These are phyloP conservation scores for Geotrichum histeridarum DNA, from an alignment of 1,139 yeast genomes.

Conservation along the genomic window DNA sequence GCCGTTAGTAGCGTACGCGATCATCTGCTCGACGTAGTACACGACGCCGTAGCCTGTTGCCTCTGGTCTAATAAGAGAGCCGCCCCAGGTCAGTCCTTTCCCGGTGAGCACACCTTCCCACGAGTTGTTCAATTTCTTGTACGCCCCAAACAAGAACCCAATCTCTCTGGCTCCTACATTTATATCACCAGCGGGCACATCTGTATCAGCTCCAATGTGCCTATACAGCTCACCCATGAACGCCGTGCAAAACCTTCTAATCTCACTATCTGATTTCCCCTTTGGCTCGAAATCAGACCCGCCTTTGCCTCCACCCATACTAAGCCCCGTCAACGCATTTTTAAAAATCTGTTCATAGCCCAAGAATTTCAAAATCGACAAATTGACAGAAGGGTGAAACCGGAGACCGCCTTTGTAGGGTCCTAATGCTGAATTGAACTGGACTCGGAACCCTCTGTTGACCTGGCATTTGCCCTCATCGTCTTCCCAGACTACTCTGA, in stretches of 20 bases:
- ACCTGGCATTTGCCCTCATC: constrained; percentile 89
- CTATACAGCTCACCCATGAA: constrained; percentile 94
- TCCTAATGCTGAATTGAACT: constrained; percentile 96
- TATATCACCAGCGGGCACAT: constrained; percentile 97
- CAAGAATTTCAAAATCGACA: constrained; percentile 88
- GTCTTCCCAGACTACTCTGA: constrained; percentile 97
- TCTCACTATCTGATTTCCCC: constrained; percentile 86
- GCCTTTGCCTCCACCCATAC: constrained; percentile 99
- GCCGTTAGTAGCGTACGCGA: constrained; percentile 85
- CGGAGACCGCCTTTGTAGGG: constrained; percentile 99
- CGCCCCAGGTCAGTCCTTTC: constrained; percentile 98
- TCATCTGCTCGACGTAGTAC: constrained; percentile 96
- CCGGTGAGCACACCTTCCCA: constrained; percentile 98
- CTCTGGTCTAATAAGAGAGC: constrained; percentile 97
- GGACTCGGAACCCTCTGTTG: constrained; percentile 96
- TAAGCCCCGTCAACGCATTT: constrained; percentile 93
- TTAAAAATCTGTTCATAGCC: constrained; percentile 98
- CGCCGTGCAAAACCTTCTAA: constrained; percentile 92
- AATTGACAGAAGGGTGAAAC: constrained; percentile 94
- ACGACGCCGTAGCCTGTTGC: constrained; percentile 98
- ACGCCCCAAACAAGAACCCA: constrained; percentile 94
- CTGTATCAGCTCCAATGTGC: constrained; percentile 95
- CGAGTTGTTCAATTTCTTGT: constrained; percentile 83
- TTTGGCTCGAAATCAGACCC: constrained; percentile 97
- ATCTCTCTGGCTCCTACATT: constrained; percentile 92